Conservation (phyloP, 345 rosid genomes). For the Pistacia atlantica region DNA sequence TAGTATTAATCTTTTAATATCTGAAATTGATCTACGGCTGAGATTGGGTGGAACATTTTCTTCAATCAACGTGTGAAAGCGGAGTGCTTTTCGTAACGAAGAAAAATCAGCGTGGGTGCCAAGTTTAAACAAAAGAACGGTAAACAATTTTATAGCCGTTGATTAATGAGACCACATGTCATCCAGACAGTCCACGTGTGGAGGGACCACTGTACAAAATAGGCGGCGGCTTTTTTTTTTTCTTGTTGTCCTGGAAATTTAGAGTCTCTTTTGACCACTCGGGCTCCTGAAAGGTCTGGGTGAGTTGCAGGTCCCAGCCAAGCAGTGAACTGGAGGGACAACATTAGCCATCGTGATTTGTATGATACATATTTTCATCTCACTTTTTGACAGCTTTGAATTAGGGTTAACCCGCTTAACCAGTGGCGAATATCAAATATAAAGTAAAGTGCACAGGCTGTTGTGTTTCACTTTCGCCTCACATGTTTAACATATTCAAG, state of each 20-base stretch:
- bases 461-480: neutral
- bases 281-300: neutral
- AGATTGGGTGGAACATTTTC: neutral
- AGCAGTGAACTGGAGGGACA: neutral
- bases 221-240: neutral
- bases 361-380: neutral
- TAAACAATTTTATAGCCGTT: neutral
- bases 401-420: neutral
- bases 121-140: neutral
- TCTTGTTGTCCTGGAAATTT: neutral
- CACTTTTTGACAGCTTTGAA: neutral
- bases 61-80: neutral
- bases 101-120: constrained; percentile 10
- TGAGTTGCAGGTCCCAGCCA: neutral
- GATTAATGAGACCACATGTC: neutral
- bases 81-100: neutral
- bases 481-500: neutral
- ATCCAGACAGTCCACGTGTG: neutral
- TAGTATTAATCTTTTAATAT: too few species aligned
- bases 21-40: constrained; percentile 4
- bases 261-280: neutral
- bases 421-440: too few species aligned
- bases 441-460: neutral
- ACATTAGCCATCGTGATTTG: neutral
- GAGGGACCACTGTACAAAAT: neutral